Evolutionary conservation across 2,329 filamentous ascomycete species (phyloP).

Genomic region (Claviceps spartinae): DNA sequence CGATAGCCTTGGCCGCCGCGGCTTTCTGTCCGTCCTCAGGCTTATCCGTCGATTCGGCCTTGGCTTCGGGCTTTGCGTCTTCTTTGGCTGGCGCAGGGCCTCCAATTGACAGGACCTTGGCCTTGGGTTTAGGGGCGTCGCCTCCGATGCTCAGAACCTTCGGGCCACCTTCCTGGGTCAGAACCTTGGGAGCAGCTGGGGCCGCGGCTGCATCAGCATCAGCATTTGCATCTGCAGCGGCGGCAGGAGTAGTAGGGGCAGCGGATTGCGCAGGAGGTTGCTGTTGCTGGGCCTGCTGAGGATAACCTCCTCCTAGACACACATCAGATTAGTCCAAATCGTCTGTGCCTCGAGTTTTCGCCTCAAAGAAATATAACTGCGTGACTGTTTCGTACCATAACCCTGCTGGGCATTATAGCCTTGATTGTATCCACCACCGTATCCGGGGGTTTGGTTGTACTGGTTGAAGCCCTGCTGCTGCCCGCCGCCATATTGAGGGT

Average conservation of each 20-base stretch:
- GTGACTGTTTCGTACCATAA: conserved; percentile 21
- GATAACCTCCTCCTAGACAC: conserved; percentile 32
- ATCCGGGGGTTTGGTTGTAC: conserved; percentile 34
- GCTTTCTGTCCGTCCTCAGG: conserved; percentile 69
- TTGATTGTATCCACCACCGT: conserved; percentile 37
- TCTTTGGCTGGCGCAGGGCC: conserved; percentile 21
- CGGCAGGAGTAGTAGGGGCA: background rate
- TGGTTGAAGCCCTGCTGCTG: conserved; percentile 32
- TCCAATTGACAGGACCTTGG: conserved; percentile 33
- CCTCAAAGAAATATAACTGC: background rate
- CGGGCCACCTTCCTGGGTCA: conserved; percentile 40
- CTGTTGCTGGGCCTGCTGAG: conserved; percentile 37
- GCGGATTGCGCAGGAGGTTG: conserved; percentile 8
- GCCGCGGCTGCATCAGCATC: conserved; percentile 23
- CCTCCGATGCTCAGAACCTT: conserved; percentile 60
- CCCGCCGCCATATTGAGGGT: conserved; percentile 40
- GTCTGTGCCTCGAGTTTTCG: background rate
- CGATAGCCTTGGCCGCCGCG: conserved; percentile 77
- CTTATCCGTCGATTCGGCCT: conserved; percentile 33
- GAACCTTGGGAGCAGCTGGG: conserved; percentile 20
- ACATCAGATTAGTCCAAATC: background rate
- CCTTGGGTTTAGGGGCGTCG: conserved; percentile 38
- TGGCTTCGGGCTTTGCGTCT: conserved; percentile 34
- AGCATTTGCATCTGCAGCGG: background rate
- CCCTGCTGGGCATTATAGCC: conserved; percentile 29